Evolutionary conservation across 306 rosid genomes (phyloP).

Genomic region (Albizia julibrissin): DNA sequence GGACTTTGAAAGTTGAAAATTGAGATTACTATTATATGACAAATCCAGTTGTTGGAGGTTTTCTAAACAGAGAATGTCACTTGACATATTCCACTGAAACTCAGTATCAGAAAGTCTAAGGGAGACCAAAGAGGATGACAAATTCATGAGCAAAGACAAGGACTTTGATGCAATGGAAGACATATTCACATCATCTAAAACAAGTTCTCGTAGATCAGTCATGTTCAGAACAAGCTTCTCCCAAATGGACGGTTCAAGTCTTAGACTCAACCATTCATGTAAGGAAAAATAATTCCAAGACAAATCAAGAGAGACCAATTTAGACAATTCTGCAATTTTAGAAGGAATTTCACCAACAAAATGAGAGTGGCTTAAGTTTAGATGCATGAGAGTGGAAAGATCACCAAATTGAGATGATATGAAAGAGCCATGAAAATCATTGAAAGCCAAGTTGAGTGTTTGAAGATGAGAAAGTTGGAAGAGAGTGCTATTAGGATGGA

Average conservation of each 20-base stretch:
- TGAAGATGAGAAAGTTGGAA: not conserved
- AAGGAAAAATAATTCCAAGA: not conserved
- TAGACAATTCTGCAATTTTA: not conserved
- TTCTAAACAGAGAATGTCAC: not conserved
- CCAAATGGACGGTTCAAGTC: too few relatives aligned
- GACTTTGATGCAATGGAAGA: too few relatives aligned
- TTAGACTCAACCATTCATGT: not conserved
- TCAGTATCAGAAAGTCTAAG: not conserved
- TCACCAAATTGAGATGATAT: too few relatives aligned
- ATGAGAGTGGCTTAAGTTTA: not conserved
- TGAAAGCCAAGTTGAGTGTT: too few relatives aligned
- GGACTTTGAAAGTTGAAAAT: not conserved
- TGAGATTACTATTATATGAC: accelerated
- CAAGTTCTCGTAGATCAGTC: too few relatives aligned
- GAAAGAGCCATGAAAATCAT: too few relatives aligned
- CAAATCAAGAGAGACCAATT: constrained; percentile 1
- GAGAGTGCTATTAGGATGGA: constrained; percentile 10
- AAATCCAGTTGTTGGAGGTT: not conserved
- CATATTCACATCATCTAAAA: too few relatives aligned
- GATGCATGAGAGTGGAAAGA: not conserved
- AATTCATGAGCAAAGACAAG: too few relatives aligned
- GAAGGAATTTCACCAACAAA: not conserved
- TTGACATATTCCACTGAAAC: not conserved
- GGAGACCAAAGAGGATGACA: not conserved
- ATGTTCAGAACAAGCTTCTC: too few relatives aligned